Base-by-base conservation (phyloP, 2,329 filamentous ascomycete species). In the Exophiala viscosa region DNA sequence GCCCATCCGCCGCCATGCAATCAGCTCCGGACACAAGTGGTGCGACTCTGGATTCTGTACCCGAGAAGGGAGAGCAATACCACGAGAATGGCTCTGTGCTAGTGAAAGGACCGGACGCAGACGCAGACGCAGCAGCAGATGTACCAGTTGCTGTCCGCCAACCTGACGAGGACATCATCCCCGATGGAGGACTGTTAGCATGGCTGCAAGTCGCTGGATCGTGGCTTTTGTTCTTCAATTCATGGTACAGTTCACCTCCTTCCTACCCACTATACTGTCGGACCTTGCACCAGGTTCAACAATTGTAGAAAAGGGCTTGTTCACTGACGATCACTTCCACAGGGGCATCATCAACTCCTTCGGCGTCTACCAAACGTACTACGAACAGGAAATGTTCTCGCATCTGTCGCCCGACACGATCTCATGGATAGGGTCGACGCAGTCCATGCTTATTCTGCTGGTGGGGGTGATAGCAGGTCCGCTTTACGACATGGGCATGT, bases 341-440 rank as follows among this genome's bases (percentile, higher is more conserved):
- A 42, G 55, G 55, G 55, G 55, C 13, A 54, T 60, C 11, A 50
- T 64, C 52, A 33, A 63, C 51, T 54, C 60, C 2, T 65, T 60
- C 39, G 63, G 64, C 1, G 58, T 59, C 1, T 66, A 64, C 20
- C 62, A 66, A 42, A 56, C 55, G 9, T 64, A 60, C 48, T 65
- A 65, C 15, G 40, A 42, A 31, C 20, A 18, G 2, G 28, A 23
- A 18, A 48, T 55, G 61, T 17, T 65, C 55, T 45, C 70, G 63
- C 7, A 53, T 42, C 52, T 63, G 15, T 64, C 69, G 6, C 58
- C 65, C 0, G 69, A 71, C 1, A 64, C 67, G 10, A 67, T 78
- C 17, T 71, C 70, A 11, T 79, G 76, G 76, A 73, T 79, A 13
- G 76, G 75, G 2, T 75, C 74, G 13, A 58, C 77, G 0, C 73